phyloP scores from a whole-genome alignment of 352 stramenopile genomes.

The Phytopythium delawarense region DNA sequence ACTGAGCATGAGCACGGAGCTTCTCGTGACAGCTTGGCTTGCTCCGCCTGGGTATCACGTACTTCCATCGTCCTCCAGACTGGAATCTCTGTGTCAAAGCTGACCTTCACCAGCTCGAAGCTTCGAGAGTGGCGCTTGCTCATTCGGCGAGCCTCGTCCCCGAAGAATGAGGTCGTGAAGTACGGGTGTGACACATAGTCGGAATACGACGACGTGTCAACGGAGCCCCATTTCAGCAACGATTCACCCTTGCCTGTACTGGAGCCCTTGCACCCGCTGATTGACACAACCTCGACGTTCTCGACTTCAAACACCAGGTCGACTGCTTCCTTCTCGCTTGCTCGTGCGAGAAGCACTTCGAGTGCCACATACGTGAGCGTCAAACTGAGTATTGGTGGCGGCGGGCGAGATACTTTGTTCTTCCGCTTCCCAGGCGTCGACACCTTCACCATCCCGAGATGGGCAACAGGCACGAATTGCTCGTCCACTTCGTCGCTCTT shows the following conservation, averaged over 20 bases:
- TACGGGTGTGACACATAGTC: slow-evolving; percentile 74
- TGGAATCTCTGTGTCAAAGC: slow-evolving; percentile 50
- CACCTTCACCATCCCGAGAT: slow-evolving; percentile 76
- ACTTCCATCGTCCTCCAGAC: slow-evolving; percentile 59
- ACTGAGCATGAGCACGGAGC: slow-evolving; percentile 28
- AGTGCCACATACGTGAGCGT: slow-evolving; percentile 47
- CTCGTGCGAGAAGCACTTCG: slow-evolving; percentile 34
- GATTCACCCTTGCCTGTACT: slow-evolving; percentile 28
- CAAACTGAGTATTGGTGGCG: slow-evolving; percentile 50
- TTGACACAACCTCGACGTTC: slow-evolving; percentile 44
- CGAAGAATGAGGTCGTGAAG: slow-evolving; percentile 69
- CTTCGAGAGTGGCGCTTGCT: slow-evolving; percentile 47
- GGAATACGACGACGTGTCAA: slow-evolving; percentile 32
- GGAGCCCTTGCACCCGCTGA: slow-evolving; percentile 16
- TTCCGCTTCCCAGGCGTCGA: slow-evolving; percentile 33
- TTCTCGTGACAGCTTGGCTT: slow-evolving; percentile 11
- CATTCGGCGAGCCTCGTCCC: slow-evolving; percentile 39
- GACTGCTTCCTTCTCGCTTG: slow-evolving; percentile 18
- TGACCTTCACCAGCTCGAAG: slow-evolving; percentile 72
- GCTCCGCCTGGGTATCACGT: slow-evolving; percentile 1
- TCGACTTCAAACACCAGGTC: slow-evolving; percentile 78
- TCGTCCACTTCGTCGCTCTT: slow-evolving; percentile 28
- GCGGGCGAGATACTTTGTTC: slow-evolving; percentile 51
- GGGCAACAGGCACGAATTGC: slow-evolving; percentile 74
- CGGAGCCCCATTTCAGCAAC: slow-evolving; percentile 41